Evolutionary conservation across 2,329 filamentous ascomycete species (phyloP), one percentile per base, ranked within the genome.

Genomic region (Parascedosporium putredinis): DNA sequence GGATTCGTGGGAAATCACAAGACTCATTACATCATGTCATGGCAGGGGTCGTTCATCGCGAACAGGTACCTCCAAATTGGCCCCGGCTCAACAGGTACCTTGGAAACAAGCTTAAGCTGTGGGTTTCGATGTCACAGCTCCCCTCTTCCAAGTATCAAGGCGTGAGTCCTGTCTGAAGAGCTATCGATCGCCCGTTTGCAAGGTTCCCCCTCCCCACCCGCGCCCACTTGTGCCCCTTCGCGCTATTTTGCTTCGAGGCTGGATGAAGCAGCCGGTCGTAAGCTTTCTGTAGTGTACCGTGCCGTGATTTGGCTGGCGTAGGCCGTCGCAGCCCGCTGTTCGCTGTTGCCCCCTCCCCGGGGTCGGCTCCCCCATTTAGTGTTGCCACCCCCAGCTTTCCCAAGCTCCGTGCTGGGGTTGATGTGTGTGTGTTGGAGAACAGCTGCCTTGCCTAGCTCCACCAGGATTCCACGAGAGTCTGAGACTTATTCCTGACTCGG

Each of bases 401-500:
- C n/a, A n/a, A n/a, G n/a, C n/a, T n/a, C n/a, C n/a, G n/a, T 34
- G 31, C 31, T 34, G 31, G 12, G 31, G 31, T 34, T 14, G 31
- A 14, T 10, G 31, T 34, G 3, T 10, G 12, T 14, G 31, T n/a
- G 6, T 34, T 14, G 3, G 16, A 10, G 31, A 14, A 34, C 12
- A 34, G 14, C 18, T 14, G 36, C 14, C 14, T n/a, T 18, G 36
- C 14, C 16, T 40, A 16, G 36, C 36, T 40, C 36, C 36, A 40
- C 36, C 16, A 22, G 36, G 36, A 16, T 40, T n/a, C 36, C 36
- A 40, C 36, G 36, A 40, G 36, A 40, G 36, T 40, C 18, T 31
- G 36, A 40, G 14, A 20, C 36, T 22, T 38, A 50, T 40, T 50
- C 16, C 49, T 36, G 45, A n/a, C 23, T 50, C 23, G 31, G 27